Percentiles rank a stretch among this genome's conserved stretches.
phyloP scores from a whole-genome alignment of 140 eudicot species.

The Cichorium intybus region DNA sequence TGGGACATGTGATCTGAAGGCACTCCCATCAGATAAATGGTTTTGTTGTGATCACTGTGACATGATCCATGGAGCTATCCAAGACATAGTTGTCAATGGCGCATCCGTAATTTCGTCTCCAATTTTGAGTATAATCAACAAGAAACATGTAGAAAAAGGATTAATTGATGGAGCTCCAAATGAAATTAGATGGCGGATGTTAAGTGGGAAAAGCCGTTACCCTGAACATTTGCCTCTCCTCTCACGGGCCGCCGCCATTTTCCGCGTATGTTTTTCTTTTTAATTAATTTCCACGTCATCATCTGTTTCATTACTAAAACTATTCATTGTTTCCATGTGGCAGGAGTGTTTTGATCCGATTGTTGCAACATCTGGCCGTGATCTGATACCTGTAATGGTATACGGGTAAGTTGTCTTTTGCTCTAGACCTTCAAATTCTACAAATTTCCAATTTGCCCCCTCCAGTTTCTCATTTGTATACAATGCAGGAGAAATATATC shows the following conservation, averaged over 20 bases:
- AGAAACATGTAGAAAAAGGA: conserved; percentile 52
- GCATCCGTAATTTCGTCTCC: conserved; percentile 54
- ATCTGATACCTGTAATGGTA: conserved; percentile 96
- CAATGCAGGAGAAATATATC: conserved; percentile 92
- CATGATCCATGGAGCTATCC: conserved; percentile 61
- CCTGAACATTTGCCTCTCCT: conserved; percentile 68
- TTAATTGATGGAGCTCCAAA: conserved; percentile 28
- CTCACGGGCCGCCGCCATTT: conserved; percentile 86
- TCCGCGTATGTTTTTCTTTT: conserved; percentile 52
- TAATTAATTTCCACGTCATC: no score
- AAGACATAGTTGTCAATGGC: conserved; percentile 55
- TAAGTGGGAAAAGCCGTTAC: conserved; percentile 89
- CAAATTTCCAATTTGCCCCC: neutral
- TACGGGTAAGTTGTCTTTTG: conserved; percentile 70
- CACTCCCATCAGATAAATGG: conserved; percentile 92
- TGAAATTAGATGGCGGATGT: conserved; percentile 65
- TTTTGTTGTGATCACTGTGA: conserved; percentile 83
- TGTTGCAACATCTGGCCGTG: conserved; percentile 86
- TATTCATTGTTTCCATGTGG: neutral
- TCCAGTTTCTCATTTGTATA: neutral
- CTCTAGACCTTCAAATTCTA: neutral
- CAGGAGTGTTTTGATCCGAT: conserved; percentile 98
- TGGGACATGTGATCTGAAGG: conserved; percentile 85
- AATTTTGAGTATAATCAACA: conserved; percentile 31
- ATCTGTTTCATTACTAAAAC: no score